phyloP scores from a whole-genome alignment of 805 yeast species.

The Yamadazyma laniorum region DNA sequence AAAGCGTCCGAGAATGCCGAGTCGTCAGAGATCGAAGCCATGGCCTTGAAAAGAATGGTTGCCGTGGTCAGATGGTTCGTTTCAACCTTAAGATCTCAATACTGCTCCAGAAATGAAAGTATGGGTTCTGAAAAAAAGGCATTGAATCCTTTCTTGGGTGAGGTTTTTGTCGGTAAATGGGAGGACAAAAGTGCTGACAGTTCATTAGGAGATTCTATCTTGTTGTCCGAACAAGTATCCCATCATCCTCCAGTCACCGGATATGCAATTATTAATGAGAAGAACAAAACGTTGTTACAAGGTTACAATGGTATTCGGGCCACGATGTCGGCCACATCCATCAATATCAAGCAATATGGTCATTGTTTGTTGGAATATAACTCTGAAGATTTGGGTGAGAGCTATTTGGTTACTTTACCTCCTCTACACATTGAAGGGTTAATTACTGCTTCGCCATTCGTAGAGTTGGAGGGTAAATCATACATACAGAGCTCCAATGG shows the following conservation, averaged over 20 bases:
- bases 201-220: slow-evolving; percentile 68
- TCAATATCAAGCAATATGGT: slow-evolving; percentile 88
- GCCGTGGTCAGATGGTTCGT: slow-evolving; percentile 90
- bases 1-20: slow-evolving; percentile 38
- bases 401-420: slow-evolving; percentile 83
- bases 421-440: slow-evolving; percentile 94
- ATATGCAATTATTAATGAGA: slow-evolving; percentile 74
- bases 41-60: slow-evolving; percentile 63
- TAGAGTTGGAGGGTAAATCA: slow-evolving; percentile 89
- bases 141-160: slow-evolving; percentile 93
- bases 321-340: slow-evolving; percentile 71
- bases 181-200: slow-evolving; percentile 43
- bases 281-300: slow-evolving; percentile 65
- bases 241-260: slow-evolving; percentile 99
- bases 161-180: slow-evolving; percentile 91
- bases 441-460: slow-evolving; percentile 86
- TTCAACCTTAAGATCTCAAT: slow-evolving; percentile 88
- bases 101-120: slow-evolving; percentile 86
- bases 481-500: slow-evolving; percentile 82
- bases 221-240: slow-evolving; percentile 88
- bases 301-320: slow-evolving; percentile 92
- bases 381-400: slow-evolving; percentile 59
- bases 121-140: slow-evolving; percentile 98
- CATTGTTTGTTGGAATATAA: slow-evolving; percentile 75
- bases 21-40: slow-evolving; percentile 33